These are phyloP conservation scores for Myriangium duriaei DNA, from an alignment of 2,329 filamentous ascomycete genomes.

Conservation along the genomic window DNA sequence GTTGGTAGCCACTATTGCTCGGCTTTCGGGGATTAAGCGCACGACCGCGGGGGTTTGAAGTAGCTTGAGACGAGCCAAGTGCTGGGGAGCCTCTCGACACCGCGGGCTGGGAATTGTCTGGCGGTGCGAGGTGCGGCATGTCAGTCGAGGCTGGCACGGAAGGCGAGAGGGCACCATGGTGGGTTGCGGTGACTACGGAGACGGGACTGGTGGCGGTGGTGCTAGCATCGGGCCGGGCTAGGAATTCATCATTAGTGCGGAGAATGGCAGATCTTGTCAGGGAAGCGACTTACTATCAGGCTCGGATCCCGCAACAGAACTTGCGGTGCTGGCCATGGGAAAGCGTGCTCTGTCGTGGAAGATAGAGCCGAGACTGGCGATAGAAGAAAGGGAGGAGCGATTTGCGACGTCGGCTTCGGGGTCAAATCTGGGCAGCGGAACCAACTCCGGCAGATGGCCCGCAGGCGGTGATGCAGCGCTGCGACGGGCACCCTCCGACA, in stretches of 20 bases:
- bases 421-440: constrained; percentile 19
- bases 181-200: constrained; percentile 32
- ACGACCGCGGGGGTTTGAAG: constrained; percentile 27
- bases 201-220: constrained; percentile 34
- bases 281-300: constrained; percentile 25
- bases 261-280: constrained; percentile 2
- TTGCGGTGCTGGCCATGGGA: constrained; percentile 33
- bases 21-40: constrained; percentile 55
- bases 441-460: constrained; percentile 35
- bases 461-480: constrained; percentile 11
- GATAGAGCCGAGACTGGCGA: constrained; percentile 56
- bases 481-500: constrained; percentile 19
- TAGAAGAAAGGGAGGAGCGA: constrained; percentile 59
- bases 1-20: constrained; percentile 63
- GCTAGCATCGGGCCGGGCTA: constrained; percentile 4
- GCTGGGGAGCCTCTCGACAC: neutral
- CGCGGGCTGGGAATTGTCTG: constrained; percentile 1
- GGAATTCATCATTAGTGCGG: constrained; percentile 1
- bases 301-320: constrained; percentile 33
- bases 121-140: constrained; percentile 5
- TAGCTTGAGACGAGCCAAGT: neutral
- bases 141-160: constrained; percentile 13
- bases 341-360: constrained; percentile 40
- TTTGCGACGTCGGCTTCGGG: constrained; percentile 40
- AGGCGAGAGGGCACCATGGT: constrained; percentile 32